These are phyloP conservation scores for Ophiostoma novo-ulmi DNA, from an alignment of 2,329 filamentous ascomycete species.

Conservation along the genomic window DNA sequence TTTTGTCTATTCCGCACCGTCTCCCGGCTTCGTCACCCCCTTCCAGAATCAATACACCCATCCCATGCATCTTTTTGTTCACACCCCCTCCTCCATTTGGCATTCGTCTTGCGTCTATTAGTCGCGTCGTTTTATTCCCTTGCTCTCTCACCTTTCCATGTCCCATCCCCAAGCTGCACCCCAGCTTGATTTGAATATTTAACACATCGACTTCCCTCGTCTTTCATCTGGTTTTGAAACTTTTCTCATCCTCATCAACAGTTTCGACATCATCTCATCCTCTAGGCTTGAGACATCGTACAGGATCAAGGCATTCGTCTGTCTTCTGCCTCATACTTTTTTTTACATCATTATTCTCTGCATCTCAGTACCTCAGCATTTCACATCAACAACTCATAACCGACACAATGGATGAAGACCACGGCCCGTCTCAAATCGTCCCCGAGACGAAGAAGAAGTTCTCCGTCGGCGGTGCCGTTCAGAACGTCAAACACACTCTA, in stretches of 20 bases:
- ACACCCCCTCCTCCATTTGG: slow-evolving; percentile 2
- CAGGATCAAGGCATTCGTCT: background rate
- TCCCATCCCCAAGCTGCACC: background rate
- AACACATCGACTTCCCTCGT: slow-evolving; percentile 13
- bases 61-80: background rate
- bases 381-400: background rate
- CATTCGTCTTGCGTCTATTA: background rate
- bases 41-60: background rate
- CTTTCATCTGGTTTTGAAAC: background rate
- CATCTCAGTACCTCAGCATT: background rate
- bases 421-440: slow-evolving; percentile 47
- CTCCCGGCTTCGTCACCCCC: slow-evolving; percentile 1
- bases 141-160: background rate
- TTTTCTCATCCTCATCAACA: background rate
- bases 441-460: slow-evolving; percentile 33
- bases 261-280: background rate
- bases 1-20: background rate
- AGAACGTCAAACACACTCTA: slow-evolving; percentile 35
- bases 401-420: slow-evolving; percentile 51
- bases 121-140: background rate
- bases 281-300: background rate
- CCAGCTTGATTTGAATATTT: slow-evolving; percentile 6
- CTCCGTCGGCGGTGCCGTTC: slow-evolving; percentile 33
- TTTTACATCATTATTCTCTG: background rate
- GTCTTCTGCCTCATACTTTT: background rate